Base-by-base conservation (phyloP, 306 rosid genomes). In the Corylus heterophylla region DNA sequence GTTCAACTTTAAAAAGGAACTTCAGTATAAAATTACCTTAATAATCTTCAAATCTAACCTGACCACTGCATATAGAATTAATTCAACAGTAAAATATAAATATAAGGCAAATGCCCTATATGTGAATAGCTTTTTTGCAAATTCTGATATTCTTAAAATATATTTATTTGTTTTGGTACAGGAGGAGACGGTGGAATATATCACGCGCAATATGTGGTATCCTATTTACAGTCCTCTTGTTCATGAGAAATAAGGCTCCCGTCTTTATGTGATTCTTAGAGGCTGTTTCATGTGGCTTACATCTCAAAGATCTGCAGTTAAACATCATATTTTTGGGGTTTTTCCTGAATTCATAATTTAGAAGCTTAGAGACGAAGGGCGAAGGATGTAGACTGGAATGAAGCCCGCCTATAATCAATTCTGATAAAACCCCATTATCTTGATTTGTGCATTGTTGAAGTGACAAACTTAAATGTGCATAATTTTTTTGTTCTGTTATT, bases 191-290 rank as follows among this genome's bases (percentile, higher is more conserved):
- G 86, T 86, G 81, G 80, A 86, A 52, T 88, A 89, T 45, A 83
- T 94, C 20, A 85, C 85, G 69, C 55, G 58, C 72, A 88, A 58
- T 35, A 90, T 94, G 97, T 94, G 98, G 98, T 90, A 74, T 87
- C 97, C 97, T 27, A 76, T 89, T 84, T 94, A 94, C 87, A 80
- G 83, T 73, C 96, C 98, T 50, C 96, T 89, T 78, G 97, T 94
- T 85, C 97, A 90, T 50, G 94, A 92, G 79, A 90, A 86, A 73
- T 94, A 79, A 78, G 81, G 67, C 22, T 54, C 18, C 55, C 1
- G 44, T 5, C 18, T 31, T 59, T 50, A 8, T 8, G 12, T 35
- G 70, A 42, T 17, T 49, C 22, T 74, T 2, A 12, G 29, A 12
- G 76, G 73, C 75, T 78, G 20, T 78, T 54, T 76, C 49, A 63